Base-by-base conservation (phyloP, 495 filamentous ascomycete genomes). In the Aspergillus baeticus region DNA sequence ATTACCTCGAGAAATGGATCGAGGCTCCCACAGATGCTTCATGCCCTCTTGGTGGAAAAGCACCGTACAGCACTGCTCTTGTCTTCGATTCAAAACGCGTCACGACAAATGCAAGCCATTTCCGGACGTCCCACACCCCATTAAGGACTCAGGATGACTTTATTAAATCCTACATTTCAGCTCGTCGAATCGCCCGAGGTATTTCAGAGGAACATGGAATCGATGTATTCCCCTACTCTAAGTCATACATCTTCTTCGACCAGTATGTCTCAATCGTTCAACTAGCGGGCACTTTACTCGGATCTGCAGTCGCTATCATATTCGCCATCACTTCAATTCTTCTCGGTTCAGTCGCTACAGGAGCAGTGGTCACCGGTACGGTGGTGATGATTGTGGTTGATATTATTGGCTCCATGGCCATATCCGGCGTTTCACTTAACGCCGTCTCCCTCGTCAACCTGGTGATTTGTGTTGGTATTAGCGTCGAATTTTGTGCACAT, bases 231-330 rank as follows among this genome's bases (percentile, higher is more conserved):
- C 92, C 94, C 0, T 98, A 98, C 69, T 90, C 87, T 38, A 87
- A 97, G 61, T 92, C 94, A 68, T 98, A 98, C 75, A 92, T 98
- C 62, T 98, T 97, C 81, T 98, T 98, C 68, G 93, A 98, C 73
- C 94, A 97, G 67, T 98, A 98, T 69, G 80, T 89, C 2, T 81
- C 83, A 54, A 97, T 98, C 59, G 85, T 94, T 31, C 78, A 73
- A 22, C 81, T 97, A 5, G 90, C 94, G 0, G 85, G 81, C 5
- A 81, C 87, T 1, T 82, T 98, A 7, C 79, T 98, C 51, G 85
- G 90, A 34, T 87, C 88, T 5, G 94, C 91, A 0, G 76, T 96
- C 18, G 89, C 78, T 22, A 88, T 92, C 59, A 93, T 97, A 58
- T 87, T 96, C 54, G 54, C 87, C 26, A 77, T 98, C 49, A 85